Conservation (phyloP, 2,329 filamentous ascomycete genomes). For the Penicillium sp. region DNA sequence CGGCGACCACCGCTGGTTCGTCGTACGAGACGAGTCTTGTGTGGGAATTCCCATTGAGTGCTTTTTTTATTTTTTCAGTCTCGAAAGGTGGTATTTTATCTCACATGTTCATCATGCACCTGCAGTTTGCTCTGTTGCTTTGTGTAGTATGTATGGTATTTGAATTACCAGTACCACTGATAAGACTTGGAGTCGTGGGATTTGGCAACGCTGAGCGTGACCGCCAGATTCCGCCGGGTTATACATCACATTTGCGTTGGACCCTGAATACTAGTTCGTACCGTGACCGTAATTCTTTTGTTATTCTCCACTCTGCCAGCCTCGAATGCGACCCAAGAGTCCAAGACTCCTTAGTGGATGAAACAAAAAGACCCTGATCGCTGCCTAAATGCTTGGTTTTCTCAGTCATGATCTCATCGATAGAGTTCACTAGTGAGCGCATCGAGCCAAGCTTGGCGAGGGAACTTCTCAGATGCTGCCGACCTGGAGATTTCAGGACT, state of each 20-base stretch:
- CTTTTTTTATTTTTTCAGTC: not conserved
- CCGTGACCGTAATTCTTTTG: not conserved
- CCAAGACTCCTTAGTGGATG: too few species aligned
- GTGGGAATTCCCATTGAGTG: not conserved
- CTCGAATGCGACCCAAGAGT: too few species aligned
- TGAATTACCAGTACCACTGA: not conserved
- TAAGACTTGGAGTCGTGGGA: too few species aligned
- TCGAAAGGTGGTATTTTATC: not conserved
- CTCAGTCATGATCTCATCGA: not conserved
- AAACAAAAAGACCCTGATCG: not conserved
- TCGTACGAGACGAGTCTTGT: too few species aligned
- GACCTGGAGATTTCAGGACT: not conserved
- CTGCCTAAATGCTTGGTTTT: not conserved
- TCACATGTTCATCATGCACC: too few species aligned
- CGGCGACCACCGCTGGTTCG: too few species aligned
- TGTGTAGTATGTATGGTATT: not conserved
- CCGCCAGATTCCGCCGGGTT: not conserved
- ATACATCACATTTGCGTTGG: not conserved
- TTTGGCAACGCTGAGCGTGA: not conserved
- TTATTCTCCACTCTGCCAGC: not conserved
- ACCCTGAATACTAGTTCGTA: not conserved
- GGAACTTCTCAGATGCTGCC: not conserved
- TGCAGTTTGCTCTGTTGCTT: not conserved
- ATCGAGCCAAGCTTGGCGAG: not conserved
- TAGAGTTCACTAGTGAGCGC: not conserved